phyloP scores from a whole-genome alignment of 768 basidiomycete species.

The Floccularia luteovirens region DNA sequence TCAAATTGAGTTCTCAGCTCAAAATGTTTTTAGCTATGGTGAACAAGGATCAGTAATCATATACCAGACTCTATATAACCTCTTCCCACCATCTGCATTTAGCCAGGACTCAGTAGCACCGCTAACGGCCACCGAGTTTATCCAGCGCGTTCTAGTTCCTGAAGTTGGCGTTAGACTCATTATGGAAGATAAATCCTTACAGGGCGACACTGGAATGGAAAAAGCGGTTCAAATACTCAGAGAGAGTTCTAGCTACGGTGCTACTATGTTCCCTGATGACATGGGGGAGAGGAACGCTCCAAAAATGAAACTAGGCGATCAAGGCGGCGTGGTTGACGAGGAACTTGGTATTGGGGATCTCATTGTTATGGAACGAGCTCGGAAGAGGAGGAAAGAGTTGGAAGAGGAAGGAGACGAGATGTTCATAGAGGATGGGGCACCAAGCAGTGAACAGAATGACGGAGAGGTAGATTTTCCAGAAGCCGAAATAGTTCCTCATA shows the following conservation, averaged over 20 bases:
- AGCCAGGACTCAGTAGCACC: conserved; percentile 49
- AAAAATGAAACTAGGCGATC: conserved; percentile 14
- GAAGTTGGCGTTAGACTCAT: conserved; percentile 83
- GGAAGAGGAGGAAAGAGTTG: conserved; percentile 42
- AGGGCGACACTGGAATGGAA: conserved; percentile 24
- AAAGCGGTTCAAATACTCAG: conserved; percentile 55
- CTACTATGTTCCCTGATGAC: conserved; percentile 76
- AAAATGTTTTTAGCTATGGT: conserved; percentile 55
- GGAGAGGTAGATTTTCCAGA: too few relatives aligned
- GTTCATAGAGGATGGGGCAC: background rate
- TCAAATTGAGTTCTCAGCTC: background rate
- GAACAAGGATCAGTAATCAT: conserved; percentile 80
- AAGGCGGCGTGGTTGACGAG: conserved; percentile 11
- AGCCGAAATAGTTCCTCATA: too few relatives aligned
- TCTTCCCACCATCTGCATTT: conserved; percentile 62
- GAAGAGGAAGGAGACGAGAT: conserved; percentile 30
- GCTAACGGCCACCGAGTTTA: conserved; percentile 67
- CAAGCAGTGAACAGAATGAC: too few relatives aligned
- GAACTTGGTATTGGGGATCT: conserved; percentile 37
- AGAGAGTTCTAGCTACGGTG: conserved; percentile 78
- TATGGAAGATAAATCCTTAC: conserved; percentile 57
- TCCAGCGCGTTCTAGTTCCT: conserved; percentile 83
- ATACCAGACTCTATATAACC: conserved; percentile 63
- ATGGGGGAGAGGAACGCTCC: conserved; percentile 28
- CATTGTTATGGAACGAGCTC: conserved; percentile 48